Evolutionary conservation across 345 rosid genomes (phyloP).

Genomic region (Brassica rapa): DNA sequence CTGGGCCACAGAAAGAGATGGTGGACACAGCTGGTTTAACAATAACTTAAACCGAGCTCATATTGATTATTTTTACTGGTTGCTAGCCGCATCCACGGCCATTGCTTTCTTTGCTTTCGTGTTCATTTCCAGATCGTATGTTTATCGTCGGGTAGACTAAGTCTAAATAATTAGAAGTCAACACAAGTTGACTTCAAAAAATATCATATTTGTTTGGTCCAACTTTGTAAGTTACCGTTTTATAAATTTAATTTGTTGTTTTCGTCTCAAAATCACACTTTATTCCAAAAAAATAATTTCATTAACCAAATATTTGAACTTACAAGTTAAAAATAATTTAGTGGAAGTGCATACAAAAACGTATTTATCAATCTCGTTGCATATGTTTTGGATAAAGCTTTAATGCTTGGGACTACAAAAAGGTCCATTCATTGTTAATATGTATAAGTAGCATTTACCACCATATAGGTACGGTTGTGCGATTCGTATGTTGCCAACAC

Average conservation of each 20-base stretch:
- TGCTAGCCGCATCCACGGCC: background rate
- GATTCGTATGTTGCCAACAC: background rate
- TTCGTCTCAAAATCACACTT: background rate
- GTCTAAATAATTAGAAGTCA: background rate
- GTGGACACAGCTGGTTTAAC: conserved; percentile 6
- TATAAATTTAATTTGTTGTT: background rate
- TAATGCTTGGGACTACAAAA: background rate
- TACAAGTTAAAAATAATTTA: background rate
- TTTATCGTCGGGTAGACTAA: background rate
- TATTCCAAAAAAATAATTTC: background rate
- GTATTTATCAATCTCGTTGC: background rate
- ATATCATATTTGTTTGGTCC: background rate
- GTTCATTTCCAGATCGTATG: background rate
- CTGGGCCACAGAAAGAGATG: background rate
- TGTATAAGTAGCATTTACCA: background rate
- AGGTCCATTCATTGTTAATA: background rate
- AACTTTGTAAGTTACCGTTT: background rate
- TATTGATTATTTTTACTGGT: conserved; percentile 18
- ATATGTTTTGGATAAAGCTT: background rate
- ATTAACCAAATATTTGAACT: background rate
- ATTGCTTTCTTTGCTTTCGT: conserved; percentile 1
- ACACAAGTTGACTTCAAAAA: background rate
- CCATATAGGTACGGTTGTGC: background rate
- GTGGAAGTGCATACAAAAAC: background rate
- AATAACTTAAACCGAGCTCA: conserved; percentile 12